Evolutionary conservation across 495 filamentous ascomycete species (phyloP), one percentile per base, ranked within the genome.

Genomic region (Penicillium ochrochloron): DNA sequence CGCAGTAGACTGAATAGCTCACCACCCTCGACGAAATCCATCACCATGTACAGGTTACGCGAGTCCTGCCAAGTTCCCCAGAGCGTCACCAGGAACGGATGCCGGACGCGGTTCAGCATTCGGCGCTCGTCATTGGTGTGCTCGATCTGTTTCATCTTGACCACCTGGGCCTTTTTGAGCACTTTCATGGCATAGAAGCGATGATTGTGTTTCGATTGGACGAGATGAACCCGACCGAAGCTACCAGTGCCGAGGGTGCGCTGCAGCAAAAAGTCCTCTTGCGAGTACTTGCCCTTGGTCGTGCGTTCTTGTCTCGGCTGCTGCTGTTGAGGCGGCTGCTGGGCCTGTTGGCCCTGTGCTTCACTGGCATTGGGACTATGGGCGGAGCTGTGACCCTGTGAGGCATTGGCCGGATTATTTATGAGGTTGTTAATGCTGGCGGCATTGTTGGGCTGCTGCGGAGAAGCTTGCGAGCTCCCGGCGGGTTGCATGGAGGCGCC

Each of bases 81-180:
- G 51, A 99, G 78, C 3, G 96, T 98, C 70, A 99, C 94, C 53
- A 99, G 82, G 80, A 99, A 99, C 1, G 95, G 94, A 80, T 99
- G 94, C 73, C 96, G 94, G 61, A 97, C 94, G 68, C 94, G 90
- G 68, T 91, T 91, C 62, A 99, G 78, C 96, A 99, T 98, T 57
- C 86, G 86, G 63, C 95, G 86, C 82, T 99, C 95, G 75, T 98
- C 95, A 73, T 98, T 98, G 61, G 95, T 99, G 77, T 99, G 95
- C 74, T 98, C 96, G 53, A 99, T 91, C 76, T 99, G 96, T 83
- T 98, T 98, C 95, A 98, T 98, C 84, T 96, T 98, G 66, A 98
- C 93, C 46, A 99, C 95, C 77, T 99, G 96, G 56, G 88, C 89
- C 85, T 99, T 99, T 79, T 98, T 98, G 77, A 99, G 77, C 46